These are phyloP conservation scores for Rhynchosporium agropyri DNA, from an alignment of 2,329 filamentous ascomycete species.

Conservation along the genomic window DNA sequence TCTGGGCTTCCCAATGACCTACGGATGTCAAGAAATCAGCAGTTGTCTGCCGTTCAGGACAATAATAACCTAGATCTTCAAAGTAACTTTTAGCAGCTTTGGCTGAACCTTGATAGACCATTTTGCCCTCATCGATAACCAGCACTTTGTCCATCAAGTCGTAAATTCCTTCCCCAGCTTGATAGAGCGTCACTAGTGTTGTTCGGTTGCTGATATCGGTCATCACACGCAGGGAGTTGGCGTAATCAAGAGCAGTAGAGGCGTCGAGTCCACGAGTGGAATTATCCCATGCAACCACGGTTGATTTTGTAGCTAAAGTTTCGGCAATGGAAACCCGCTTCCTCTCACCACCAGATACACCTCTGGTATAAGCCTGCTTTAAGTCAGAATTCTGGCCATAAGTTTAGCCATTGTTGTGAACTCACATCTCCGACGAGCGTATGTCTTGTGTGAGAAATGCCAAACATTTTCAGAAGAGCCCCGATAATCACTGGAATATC, in stretches of 20 bases:
- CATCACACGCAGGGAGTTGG: constrained; percentile 69
- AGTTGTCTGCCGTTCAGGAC: constrained; percentile 62
- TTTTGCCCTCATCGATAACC: constrained; percentile 72
- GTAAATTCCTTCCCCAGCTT: constrained; percentile 70
- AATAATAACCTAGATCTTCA: constrained; percentile 62
- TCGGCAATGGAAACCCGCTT: constrained; percentile 81
- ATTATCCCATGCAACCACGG: constrained; percentile 79
- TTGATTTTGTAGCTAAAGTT: constrained; percentile 71
- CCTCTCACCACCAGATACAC: constrained; percentile 77
- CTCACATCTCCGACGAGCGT: constrained; percentile 70
- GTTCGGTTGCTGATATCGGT: constrained; percentile 74
- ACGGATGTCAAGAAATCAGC: constrained; percentile 74
- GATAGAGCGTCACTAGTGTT: constrained; percentile 68
- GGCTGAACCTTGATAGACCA: constrained; percentile 66
- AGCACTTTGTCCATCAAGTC: constrained; percentile 79
- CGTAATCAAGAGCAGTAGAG: constrained; percentile 77
- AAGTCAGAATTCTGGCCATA: constrained; percentile 9
- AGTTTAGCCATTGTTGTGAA: constrained; percentile 44
- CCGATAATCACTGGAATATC: constrained; percentile 71
- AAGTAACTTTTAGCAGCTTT: constrained; percentile 67
- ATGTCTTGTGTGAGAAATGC: constrained; percentile 73
- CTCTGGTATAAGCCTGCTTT: constrained; percentile 54
- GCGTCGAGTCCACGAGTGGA: constrained; percentile 76
- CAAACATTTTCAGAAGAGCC: constrained; percentile 75
- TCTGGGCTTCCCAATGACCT: too few species aligned